These are phyloP conservation scores for Aschersonia sp. DNA, from an alignment of 2,329 filamentous ascomycete species.

Conservation along the genomic window DNA sequence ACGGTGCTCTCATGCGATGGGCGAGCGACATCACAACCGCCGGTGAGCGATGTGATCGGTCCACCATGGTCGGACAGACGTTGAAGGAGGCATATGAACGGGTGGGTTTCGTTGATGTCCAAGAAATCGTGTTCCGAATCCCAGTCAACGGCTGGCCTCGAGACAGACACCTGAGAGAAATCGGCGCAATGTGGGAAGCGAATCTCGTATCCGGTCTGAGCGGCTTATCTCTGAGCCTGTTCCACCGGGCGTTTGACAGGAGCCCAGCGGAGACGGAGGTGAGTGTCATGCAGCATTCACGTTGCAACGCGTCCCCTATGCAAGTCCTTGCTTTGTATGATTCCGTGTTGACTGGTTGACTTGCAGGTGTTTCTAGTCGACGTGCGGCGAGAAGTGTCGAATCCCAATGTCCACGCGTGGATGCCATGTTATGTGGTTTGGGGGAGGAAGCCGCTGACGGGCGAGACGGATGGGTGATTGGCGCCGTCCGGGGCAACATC, in stretches of 20 bases:
- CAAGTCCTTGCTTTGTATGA: background rate
- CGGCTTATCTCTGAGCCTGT: constrained; percentile 26
- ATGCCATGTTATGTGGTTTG: constrained; percentile 33
- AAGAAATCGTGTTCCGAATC: constrained; percentile 36
- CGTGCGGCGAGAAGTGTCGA: constrained; percentile 30
- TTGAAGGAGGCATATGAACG: constrained; percentile 24
- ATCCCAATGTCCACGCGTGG: constrained; percentile 33
- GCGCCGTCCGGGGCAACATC: background rate
- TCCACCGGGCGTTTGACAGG: constrained; percentile 24
- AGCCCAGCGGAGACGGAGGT: constrained; percentile 35
- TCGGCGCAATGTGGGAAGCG: constrained; percentile 30
- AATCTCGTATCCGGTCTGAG: constrained; percentile 28
- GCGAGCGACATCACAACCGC: constrained; percentile 24
- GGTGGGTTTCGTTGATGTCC: constrained; percentile 40
- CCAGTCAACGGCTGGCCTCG: constrained; percentile 41
- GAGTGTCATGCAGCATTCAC: constrained; percentile 5
- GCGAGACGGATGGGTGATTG: constrained; percentile 10
- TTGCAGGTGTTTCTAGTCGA: constrained; percentile 30
- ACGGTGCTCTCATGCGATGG: constrained; percentile 25
- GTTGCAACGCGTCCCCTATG: background rate
- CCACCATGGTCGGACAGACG: constrained; percentile 18
- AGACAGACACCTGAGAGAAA: constrained; percentile 24
- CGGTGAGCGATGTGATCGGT: constrained; percentile 20
- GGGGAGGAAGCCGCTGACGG: constrained; percentile 31
- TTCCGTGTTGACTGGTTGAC: background rate